These are phyloP conservation scores for Mortierella hygrophila DNA, from an alignment of 192 early-diverging fungal genomes.

Conservation along the genomic window DNA sequence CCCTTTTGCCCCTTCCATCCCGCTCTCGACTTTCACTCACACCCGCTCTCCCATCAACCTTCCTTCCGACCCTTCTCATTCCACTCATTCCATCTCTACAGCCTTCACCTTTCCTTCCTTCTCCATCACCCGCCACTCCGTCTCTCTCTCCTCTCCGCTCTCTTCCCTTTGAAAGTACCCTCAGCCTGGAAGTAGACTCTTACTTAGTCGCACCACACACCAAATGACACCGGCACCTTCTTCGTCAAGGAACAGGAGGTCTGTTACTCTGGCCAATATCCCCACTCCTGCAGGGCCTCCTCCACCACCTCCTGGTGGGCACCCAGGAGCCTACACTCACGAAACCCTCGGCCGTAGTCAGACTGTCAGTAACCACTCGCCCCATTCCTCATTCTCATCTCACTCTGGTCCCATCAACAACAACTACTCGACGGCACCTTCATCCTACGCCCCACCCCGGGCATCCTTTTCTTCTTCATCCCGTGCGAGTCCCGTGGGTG, in stretches of 20 bases:
- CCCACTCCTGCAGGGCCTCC: slow-evolving; percentile 32
- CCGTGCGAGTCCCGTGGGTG: slow-evolving; percentile 31
- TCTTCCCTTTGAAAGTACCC: neutral
- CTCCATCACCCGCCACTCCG: neutral
- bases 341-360: neutral
- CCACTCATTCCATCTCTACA: slow-evolving; percentile 7
- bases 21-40: neutral
- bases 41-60: neutral
- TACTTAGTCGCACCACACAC: neutral
- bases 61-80: slow-evolving; percentile 4
- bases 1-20: slow-evolving; percentile 3
- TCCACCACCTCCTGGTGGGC: slow-evolving; percentile 10
- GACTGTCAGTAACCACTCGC: slow-evolving; percentile 13
- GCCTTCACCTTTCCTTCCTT: neutral
- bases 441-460: slow-evolving; percentile 25
- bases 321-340: neutral
- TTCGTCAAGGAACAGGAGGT: slow-evolving; percentile 38
- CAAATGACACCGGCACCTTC: slow-evolving; percentile 36
- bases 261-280: slow-evolving; percentile 40
- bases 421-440: neutral
- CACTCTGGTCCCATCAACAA: slow-evolving; percentile 23
- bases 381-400: slow-evolving; percentile 43
- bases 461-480: slow-evolving; percentile 43
- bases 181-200: neutral
- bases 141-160: neutral